Base-by-base conservation (phyloP, 768 basidiomycete species). In the Termitomyces sp. region DNA sequence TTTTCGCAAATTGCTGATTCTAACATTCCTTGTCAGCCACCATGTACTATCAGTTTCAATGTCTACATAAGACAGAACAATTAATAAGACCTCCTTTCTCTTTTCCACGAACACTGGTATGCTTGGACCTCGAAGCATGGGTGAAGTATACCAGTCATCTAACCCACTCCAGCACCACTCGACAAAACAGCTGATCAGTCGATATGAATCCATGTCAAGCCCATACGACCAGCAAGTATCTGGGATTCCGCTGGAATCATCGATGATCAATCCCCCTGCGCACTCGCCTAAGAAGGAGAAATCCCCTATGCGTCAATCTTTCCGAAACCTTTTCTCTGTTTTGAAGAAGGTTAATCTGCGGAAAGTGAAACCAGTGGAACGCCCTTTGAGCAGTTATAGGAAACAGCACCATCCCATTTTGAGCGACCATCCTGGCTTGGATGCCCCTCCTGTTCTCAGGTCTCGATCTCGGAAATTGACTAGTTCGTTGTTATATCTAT, bases 241-340 rank as follows among this genome's bases (percentile, higher is more conserved):
- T 45, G 49, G 37, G n/a, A 38, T 43, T 19, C 59, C 63, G 11
- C 50, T 54, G 42, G 64, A 54, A 5, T n/a, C 56, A 58, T 63
- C 68, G 19, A 59, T 59, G 14, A 59, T 55, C 34, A 54, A 59
- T 29, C 54, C 63, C 43, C 62, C 62, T 44, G 38, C 59, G 8
- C 50, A 64, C 29, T 54, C 44, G 8, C 43, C 64, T 14, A 69
- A 71, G 61, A 78, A 76, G 57, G 77, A 73, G 58, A 84, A 79
- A 65, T 86, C 83, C 5, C 82, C 84, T 2, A 71, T 89, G 49
- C 80, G 85, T 23, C 82, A 82, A 66, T 88, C 86, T 17, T 71
- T 89, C 59, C 78, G 81, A 40, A 88, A 83, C 61, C 66, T 89
- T 31, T 71, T 89, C 43, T 80, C 84, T 5, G 81, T 82, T 4